These are phyloP conservation scores for Stereocaulon alpinum DNA, from an alignment of 495 filamentous ascomycete genomes.

Conservation along the genomic window DNA sequence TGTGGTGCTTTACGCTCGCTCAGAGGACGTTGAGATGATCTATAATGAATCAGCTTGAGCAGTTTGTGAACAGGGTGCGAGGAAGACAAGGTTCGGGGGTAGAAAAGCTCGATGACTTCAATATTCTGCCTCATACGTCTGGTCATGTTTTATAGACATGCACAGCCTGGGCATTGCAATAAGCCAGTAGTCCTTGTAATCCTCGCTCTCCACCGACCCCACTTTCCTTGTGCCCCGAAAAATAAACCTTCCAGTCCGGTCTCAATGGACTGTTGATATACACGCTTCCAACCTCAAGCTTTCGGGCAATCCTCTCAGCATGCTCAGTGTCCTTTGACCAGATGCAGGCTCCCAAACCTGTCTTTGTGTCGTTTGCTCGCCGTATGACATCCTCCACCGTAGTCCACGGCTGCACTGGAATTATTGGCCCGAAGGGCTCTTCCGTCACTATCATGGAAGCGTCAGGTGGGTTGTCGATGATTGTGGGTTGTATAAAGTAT, in stretches of 20 bases:
- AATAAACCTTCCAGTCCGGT: slow-evolving; percentile 42
- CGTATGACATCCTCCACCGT: slow-evolving; percentile 48
- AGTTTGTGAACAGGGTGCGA: no score
- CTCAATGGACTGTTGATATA: slow-evolving; percentile 48
- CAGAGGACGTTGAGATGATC: no score
- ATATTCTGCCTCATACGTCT: no score
- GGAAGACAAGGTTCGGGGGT: no score
- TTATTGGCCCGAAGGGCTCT: slow-evolving; percentile 40
- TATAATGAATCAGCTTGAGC: no score
- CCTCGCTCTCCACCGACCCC: slow-evolving; percentile 58
- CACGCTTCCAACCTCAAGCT: slow-evolving; percentile 45
- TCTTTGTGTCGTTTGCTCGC: slow-evolving; percentile 45
- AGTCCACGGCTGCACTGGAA: slow-evolving; percentile 45
- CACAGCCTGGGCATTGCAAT: slow-evolving; percentile 43
- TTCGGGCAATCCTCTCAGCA: slow-evolving; percentile 40
- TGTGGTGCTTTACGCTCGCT: no score
- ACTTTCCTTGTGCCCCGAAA: slow-evolving; percentile 55
- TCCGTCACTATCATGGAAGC: slow-evolving; percentile 38
- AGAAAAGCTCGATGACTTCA: no score
- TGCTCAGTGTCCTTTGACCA: slow-evolving; percentile 43
- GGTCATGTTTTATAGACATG: not conserved
- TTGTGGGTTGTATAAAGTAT: slow-evolving; percentile 45
- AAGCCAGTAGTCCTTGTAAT: slow-evolving; percentile 46
- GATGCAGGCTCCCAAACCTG: slow-evolving; percentile 47
- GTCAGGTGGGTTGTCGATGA: slow-evolving; percentile 50